Base-by-base conservation (phyloP, 495 filamentous ascomycete genomes). In the Halenospora varia region DNA sequence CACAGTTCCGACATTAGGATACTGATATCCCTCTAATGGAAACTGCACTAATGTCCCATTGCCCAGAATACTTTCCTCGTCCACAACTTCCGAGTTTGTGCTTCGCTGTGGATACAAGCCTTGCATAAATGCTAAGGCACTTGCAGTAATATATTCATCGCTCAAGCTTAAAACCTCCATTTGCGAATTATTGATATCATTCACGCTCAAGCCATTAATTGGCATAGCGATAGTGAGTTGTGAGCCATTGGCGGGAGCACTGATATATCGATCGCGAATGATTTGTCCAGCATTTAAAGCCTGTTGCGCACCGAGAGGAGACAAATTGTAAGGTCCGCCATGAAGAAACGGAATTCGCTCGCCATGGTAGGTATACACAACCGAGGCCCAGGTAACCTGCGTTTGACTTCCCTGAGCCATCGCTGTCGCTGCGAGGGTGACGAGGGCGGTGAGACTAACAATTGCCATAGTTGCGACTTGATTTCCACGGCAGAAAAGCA, bases 101-200 rank as follows among this genome's bases (percentile, higher is more conserved):
- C 68, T 66, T 10, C 76, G 66, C 2, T 86, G 85, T 15, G 87
- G 86, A 65, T 89, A 90, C 3, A 90, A 68, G 6, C 83, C 86
- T 65, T 88, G 84, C 71, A 89, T 74, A 58, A 89, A 88, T 2
- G 85, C 85, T 64, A 85, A 78, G 0, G 82, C 84, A 13, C 82
- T 82, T 0, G 74, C 82, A 48, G 77, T 67, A 15, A 77, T 72
- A 53, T 75, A 75, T 46, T 79, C 72, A 53, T 82, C 70, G 35
- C 79, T 72, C 8, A 71, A 71, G 0, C 78, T 67, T n/a, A 72
- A 50, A 39, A 82, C 68, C 19, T 72, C 64, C 19, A 84, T 57
- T 44, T 84, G 71, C 10, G 74, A 69, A 22, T 75, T 68, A 56
- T 79, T 70, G 6, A 83, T 61, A n/a, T 63, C 56, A 53, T 76